These are phyloP conservation scores for Lichtheimia ramosa DNA, from an alignment of 371 early-diverging fungal species.

Conservation along the genomic window DNA sequence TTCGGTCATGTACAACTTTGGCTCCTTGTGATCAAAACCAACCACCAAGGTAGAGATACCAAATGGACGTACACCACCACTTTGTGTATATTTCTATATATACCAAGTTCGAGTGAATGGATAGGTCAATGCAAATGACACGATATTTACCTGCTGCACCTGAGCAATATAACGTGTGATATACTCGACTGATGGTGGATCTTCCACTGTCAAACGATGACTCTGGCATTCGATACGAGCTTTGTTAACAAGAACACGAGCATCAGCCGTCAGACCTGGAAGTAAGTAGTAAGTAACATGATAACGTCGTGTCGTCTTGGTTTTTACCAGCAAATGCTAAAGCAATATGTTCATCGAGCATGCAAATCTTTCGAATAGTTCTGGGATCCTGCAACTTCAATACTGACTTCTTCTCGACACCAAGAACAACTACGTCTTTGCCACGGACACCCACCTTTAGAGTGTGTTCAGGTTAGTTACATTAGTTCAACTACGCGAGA, in stretches of 20 bases:
- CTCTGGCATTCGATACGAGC: slow-evolving; percentile 98
- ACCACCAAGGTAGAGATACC: slow-evolving; percentile 98
- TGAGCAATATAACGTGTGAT: slow-evolving; percentile 97
- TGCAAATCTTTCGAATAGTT: slow-evolving; percentile 94
- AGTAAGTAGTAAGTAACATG: background rate
- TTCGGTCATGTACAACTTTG: slow-evolving; percentile 97
- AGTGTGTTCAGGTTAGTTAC: background rate
- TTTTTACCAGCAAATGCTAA: slow-evolving; percentile 95
- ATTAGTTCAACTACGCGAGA: no score
- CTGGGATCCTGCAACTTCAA: slow-evolving; percentile 96
- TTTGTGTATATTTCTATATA: slow-evolving; percentile 97
- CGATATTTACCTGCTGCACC: slow-evolving; percentile 84
- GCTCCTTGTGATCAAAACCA: slow-evolving; percentile 87
- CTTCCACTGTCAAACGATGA: slow-evolving; percentile 95
- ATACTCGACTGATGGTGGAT: slow-evolving; percentile 97
- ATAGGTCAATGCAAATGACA: background rate
- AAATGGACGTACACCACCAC: slow-evolving; percentile 98
- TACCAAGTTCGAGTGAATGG: background rate
- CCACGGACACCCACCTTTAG: slow-evolving; percentile 95
- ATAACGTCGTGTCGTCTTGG: background rate
- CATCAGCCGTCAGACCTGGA: slow-evolving; percentile 94
- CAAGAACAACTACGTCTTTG: slow-evolving; percentile 89
- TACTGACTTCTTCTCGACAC: slow-evolving; percentile 97
- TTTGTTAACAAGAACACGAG: slow-evolving; percentile 95
- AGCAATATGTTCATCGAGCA: slow-evolving; percentile 96